A percentile compares a stretch with the other conserved stretches of the same genome.
Evolutionary conservation across 371 early-diverging fungal genomes (phyloP).

Genomic region (Homolaphlyctis polyrhiza): DNA sequence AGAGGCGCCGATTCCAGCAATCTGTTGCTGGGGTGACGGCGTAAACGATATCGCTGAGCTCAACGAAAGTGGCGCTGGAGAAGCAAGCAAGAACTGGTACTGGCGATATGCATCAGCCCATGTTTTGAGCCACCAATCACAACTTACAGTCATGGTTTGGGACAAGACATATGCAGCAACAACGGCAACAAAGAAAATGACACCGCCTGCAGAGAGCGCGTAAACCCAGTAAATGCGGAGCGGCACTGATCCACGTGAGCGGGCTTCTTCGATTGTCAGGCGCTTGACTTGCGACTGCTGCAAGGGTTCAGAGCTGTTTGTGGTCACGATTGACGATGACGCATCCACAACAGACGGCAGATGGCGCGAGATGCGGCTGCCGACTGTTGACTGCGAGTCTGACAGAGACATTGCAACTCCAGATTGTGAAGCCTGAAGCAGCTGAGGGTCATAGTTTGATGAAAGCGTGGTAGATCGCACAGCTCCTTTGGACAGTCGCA

Average conservation of each 20-base stretch:
- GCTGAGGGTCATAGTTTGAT: not conserved
- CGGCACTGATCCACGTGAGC: slow-evolving; percentile 30
- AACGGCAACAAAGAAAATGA: slow-evolving; percentile 19
- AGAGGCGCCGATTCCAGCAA: no score
- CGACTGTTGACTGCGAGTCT: not conserved
- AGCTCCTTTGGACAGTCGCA: slow-evolving; percentile 20
- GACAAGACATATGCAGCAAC: slow-evolving; percentile 10
- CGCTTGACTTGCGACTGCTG: not conserved
- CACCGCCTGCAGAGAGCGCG: slow-evolving; percentile 34
- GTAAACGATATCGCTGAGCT: no score
- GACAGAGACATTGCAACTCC: not conserved
- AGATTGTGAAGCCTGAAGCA: not conserved
- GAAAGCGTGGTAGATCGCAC: not conserved
- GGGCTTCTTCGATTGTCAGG: slow-evolving; percentile 23
- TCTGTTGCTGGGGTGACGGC: not conserved
- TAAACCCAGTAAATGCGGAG: slow-evolving; percentile 27
- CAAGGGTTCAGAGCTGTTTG: not conserved
- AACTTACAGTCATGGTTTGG: slow-evolving; percentile 15
- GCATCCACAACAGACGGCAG: not conserved
- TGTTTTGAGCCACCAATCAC: slow-evolving; percentile 40
- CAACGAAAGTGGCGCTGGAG: no score
- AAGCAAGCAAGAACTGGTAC: not conserved
- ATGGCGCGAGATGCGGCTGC: not conserved
- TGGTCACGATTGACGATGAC: not conserved
- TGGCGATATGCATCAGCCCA: slow-evolving; percentile 33